Percentiles rank a stretch among this genome's conserved stretches.
Evolutionary conservation across 192 early-diverging fungal genomes (phyloP).

Genomic region (Backusella parvicylindrica): DNA sequence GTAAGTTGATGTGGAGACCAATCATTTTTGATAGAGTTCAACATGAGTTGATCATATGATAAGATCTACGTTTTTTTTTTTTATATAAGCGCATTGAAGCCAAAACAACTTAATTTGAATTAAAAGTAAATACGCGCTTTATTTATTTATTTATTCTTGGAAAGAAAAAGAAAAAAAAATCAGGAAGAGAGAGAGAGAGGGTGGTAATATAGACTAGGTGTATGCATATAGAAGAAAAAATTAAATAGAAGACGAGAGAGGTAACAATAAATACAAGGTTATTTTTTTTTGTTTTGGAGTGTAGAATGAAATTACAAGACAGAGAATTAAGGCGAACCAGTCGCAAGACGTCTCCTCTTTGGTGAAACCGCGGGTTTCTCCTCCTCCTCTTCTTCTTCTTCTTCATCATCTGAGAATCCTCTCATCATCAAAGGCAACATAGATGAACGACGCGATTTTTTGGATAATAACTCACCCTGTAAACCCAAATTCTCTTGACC

Average conservation of each 20-base stretch:
- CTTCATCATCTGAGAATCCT: background rate
- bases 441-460: background rate
- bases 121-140: background rate
- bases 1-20: background rate
- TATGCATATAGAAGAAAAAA: background rate
- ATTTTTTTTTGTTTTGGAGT: background rate
- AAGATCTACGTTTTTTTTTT: background rate
- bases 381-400: background rate
- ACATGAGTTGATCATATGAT: background rate
- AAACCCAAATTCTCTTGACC: slow-evolving; percentile 16
- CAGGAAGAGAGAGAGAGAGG: background rate
- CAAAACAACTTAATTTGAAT: background rate
- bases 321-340: background rate
- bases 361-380: background rate
- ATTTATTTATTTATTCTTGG: background rate
- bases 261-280: background rate
- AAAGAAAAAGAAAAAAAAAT: background rate
- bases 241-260: background rate
- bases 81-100: background rate
- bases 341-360: slow-evolving; percentile 11
- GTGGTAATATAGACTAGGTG: background rate
- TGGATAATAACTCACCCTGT: slow-evolving; percentile 11
- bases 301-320: background rate
- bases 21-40: background rate
- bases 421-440: slow-evolving; percentile 7